Conservation (phyloP, 2,329 filamentous ascomycete species). For the Cladosporium sp. region DNA sequence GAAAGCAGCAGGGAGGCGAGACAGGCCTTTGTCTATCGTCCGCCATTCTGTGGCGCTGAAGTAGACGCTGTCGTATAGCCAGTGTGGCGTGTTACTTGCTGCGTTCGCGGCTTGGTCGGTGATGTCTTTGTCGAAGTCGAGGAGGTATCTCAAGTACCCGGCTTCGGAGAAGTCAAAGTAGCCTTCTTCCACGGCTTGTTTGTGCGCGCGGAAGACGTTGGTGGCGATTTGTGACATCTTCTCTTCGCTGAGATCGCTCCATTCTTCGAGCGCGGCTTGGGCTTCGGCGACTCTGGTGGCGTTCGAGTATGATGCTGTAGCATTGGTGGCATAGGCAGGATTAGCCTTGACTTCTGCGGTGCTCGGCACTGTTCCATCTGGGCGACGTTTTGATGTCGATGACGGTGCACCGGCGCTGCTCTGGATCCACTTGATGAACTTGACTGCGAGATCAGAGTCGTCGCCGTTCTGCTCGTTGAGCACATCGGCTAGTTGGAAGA, state of each 20-base stretch:
- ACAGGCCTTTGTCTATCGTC: constrained; percentile 61
- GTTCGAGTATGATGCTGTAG: constrained; percentile 25
- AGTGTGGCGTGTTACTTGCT: constrained; percentile 45
- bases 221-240: constrained; percentile 32
- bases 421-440: constrained; percentile 62
- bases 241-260: constrained; percentile 28
- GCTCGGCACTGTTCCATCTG: constrained; percentile 52
- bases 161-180: constrained; percentile 63
- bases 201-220: constrained; percentile 51
- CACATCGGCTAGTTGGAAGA: constrained; percentile 58
- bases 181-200: constrained; percentile 48
- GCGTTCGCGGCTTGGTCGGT: constrained; percentile 50
- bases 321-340: constrained; percentile 22
- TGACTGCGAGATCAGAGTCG: constrained; percentile 43
- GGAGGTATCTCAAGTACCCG: constrained; percentile 56
- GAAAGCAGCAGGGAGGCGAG: constrained; percentile 58
- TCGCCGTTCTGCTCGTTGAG: constrained; percentile 61
- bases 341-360: constrained; percentile 45
- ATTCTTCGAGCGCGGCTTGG: constrained; percentile 34
- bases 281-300: constrained; percentile 38
- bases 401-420: constrained; percentile 49
- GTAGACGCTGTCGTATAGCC: constrained; percentile 55
- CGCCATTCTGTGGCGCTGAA: constrained; percentile 56
- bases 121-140: constrained; percentile 51
- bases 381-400: constrained; percentile 45